phyloP scores from a whole-genome alignment of 2,329 filamentous ascomycete genomes.

The Nemania abortiva region DNA sequence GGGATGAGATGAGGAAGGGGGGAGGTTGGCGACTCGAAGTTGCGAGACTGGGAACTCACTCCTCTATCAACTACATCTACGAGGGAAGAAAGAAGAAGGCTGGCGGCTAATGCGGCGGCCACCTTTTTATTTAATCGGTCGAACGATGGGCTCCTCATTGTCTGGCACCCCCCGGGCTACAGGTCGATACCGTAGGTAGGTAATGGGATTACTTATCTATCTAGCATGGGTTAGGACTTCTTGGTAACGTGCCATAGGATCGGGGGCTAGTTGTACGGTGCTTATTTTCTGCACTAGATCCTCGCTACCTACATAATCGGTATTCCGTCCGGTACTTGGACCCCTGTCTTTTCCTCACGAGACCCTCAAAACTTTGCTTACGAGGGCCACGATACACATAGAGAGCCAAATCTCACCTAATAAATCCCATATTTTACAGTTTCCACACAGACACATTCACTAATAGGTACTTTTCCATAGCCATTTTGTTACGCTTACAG shows the following conservation, averaged over 20 bases:
- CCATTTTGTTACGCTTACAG: too few species aligned
- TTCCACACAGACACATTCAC: too few species aligned
- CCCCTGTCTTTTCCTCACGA: slow-evolving; percentile 10
- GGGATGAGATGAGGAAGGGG: slow-evolving; percentile 2
- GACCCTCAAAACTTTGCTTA: slow-evolving; percentile 5
- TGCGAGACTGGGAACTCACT: neutral
- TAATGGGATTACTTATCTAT: neutral
- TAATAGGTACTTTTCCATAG: too few species aligned
- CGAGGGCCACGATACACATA: neutral
- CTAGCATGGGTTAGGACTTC: neutral
- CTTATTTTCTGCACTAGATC: neutral
- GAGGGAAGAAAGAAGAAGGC: slow-evolving; percentile 1
- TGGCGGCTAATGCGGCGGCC: too few species aligned
- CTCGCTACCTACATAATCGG: neutral
- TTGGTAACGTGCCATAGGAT: slow-evolving; percentile 2
- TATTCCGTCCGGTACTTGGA: neutral
- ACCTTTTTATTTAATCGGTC: neutral
- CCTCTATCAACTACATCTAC: slow-evolving; percentile 3
- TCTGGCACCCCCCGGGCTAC: neutral
- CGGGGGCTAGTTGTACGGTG: neutral
- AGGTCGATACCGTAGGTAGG: neutral
- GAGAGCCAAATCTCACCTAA: neutral
- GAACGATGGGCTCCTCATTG: neutral
- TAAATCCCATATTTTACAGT: neutral
- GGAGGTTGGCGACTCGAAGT: neutral